These are phyloP conservation scores for Trypanosomatidae sp. DNA, from an alignment of 208 protist genomes.

Conservation along the genomic window DNA sequence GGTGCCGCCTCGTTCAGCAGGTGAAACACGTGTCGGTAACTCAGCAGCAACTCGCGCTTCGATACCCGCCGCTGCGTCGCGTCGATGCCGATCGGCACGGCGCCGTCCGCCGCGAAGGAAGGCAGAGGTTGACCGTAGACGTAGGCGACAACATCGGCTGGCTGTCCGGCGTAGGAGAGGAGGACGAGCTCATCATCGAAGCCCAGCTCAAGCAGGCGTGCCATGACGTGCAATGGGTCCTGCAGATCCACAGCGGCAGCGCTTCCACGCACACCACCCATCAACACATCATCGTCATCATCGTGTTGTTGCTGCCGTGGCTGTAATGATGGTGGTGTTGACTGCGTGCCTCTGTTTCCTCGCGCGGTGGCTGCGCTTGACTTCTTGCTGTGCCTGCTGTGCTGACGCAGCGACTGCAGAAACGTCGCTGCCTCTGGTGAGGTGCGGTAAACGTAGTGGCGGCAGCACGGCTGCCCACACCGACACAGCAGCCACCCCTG, in stretches of 20 bases:
- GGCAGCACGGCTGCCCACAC: slow-evolving; percentile 48
- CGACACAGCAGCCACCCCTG: slow-evolving; percentile 44
- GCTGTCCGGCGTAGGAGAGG: slow-evolving; percentile 40
- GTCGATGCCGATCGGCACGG: neutral
- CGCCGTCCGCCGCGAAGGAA: slow-evolving; percentile 12
- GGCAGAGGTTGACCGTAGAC: slow-evolving; percentile 37
- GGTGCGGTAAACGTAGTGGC: slow-evolving; percentile 56
- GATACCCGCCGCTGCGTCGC: slow-evolving; percentile 17
- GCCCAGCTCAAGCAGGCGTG: slow-evolving; percentile 33
- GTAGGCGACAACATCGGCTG: slow-evolving; percentile 35
- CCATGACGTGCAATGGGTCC: slow-evolving; percentile 22
- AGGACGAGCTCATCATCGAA: slow-evolving; percentile 69
- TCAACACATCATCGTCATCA: too few species aligned
- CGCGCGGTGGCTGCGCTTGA: neutral
- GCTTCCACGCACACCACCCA: neutral
- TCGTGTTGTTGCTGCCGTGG: too few species aligned
- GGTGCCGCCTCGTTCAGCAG: slow-evolving; percentile 64
- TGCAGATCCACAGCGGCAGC: slow-evolving; percentile 1
- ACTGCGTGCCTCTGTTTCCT: neutral
- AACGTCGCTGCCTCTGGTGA: slow-evolving; percentile 8
- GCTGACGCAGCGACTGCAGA: slow-evolving; percentile 4
- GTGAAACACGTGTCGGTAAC: slow-evolving; percentile 74
- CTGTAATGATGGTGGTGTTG: too few species aligned
- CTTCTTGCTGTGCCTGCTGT: neutral
- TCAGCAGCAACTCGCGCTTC: slow-evolving; percentile 46